A percentile compares a stretch with the other conserved stretches of the same genome.
These are phyloP conservation scores for Harringtonia aguacate DNA, from an alignment of 2,329 filamentous ascomycete species.

Conservation along the genomic window DNA sequence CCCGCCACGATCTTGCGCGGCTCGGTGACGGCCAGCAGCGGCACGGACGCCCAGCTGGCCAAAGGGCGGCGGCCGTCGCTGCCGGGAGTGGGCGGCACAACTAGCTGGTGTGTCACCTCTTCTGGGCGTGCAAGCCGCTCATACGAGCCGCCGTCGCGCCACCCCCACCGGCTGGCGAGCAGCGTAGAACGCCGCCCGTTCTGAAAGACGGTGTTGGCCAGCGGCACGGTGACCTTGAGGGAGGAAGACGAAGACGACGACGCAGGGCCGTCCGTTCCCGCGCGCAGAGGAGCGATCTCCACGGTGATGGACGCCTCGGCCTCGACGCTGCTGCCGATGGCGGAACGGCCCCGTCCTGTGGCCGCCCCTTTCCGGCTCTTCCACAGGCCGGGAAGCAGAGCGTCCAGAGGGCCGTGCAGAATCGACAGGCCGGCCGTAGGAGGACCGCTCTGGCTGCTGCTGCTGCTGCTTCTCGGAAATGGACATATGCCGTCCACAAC, in stretches of 20 bases:
- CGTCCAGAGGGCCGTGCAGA: conserved; percentile 29
- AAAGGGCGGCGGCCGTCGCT: too few relatives aligned
- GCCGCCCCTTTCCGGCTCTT: conserved; percentile 6
- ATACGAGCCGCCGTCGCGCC: conserved; percentile 3
- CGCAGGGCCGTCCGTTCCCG: conserved; percentile 27
- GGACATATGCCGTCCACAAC: conserved; percentile 45
- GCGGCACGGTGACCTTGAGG: conserved; percentile 43
- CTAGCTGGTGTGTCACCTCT: conserved; percentile 19
- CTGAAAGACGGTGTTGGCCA: conserved; percentile 70
- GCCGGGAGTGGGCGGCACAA: conserved; percentile 1
- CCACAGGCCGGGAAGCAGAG: conserved; percentile 37
- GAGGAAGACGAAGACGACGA: conserved; percentile 12
- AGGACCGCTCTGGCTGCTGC: conserved; percentile 1
- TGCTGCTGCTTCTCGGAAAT: conserved; percentile 15
- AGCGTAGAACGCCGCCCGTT: conserved; percentile 55
- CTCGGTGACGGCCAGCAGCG: conserved; percentile 52
- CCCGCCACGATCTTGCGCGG: conserved; percentile 52
- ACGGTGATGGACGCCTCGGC: conserved; percentile 31
- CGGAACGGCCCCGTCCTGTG: neutral
- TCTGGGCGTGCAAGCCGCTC: conserved; percentile 8
- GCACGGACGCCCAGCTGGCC: conserved; percentile 13
- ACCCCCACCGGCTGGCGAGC: conserved; percentile 30
- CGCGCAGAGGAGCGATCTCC: conserved; percentile 19
- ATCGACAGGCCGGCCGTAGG: conserved; percentile 37
- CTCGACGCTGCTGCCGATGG: conserved; percentile 18